These are phyloP conservation scores for Boletales sp. DNA, from an alignment of 768 basidiomycete genomes.

Conservation along the genomic window DNA sequence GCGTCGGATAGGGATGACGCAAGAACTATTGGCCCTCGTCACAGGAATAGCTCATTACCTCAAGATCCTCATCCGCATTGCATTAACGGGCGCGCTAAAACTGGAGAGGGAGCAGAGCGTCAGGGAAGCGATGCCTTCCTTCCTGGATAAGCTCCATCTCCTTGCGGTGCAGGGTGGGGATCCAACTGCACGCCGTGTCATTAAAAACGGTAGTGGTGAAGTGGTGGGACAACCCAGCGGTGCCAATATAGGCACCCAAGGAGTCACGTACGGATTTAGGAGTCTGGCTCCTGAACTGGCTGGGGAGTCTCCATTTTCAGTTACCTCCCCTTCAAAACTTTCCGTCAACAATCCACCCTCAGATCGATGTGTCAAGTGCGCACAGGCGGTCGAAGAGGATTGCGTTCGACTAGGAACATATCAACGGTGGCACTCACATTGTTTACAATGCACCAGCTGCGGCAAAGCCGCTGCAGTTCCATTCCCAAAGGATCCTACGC, in stretches of 20 bases:
- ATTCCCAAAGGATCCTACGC: constrained; percentile 50
- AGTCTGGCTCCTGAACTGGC: constrained; percentile 89
- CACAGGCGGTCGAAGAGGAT: constrained; percentile 92
- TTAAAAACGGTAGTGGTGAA: constrained; percentile 73
- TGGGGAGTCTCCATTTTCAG: constrained; percentile 77
- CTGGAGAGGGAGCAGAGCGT: constrained; percentile 88
- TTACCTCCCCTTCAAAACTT: constrained; percentile 40
- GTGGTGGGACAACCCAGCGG: constrained; percentile 35
- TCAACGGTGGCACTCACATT: constrained; percentile 94
- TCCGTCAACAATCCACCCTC: constrained; percentile 72
- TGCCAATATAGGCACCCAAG: constrained; percentile 73
- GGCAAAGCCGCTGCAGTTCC: constrained; percentile 71
- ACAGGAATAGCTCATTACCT: constrained; percentile 99
- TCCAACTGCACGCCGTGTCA: constrained; percentile 69
- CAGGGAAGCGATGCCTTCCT: constrained; percentile 79
- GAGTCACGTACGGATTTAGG: constrained; percentile 89
- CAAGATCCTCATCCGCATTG: constrained; percentile 98
- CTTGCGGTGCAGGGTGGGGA: constrained; percentile 85
- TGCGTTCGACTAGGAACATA: constrained; percentile 95
- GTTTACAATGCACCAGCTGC: constrained; percentile 81
- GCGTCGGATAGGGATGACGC: constrained; percentile 92
- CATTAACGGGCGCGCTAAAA: constrained; percentile 92
- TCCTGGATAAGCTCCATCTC: constrained; percentile 90
- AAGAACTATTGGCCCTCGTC: constrained; percentile 93
- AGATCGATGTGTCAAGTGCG: constrained; percentile 89